Evolutionary conservation across 495 filamentous ascomycete genomes (phyloP), one percentile per base, ranked within the genome.

Genomic region (Cercophora scortea): DNA sequence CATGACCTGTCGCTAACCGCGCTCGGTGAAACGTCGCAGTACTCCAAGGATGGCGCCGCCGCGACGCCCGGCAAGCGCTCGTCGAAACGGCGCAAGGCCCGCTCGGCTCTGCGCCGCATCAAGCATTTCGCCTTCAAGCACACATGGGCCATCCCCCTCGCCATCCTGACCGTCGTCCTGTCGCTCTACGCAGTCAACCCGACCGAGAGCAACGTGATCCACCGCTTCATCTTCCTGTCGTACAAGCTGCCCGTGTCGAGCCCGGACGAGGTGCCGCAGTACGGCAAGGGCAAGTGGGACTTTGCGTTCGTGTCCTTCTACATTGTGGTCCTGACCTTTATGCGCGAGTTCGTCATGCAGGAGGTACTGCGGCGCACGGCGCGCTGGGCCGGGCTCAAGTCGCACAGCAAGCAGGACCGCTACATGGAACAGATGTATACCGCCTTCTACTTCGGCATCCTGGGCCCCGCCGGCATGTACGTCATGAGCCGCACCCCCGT

Each of bases 351-450:
- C 69, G 73, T 95, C 64, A 96, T 97, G 92, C 92, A 96, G 74
- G 87, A 88, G 57, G 52, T 95, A 44, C 80, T 97, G 50, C 87
- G 88, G 6, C 93, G 89, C 0, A 67, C 89, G 58, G 91, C 90
- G 4, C 71, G 81, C 25, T 75, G 73, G 52, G 81, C 71, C 46
- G 89, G 90, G 4, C 82, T 98, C 58, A 79, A 71, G 42, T 81
- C 79, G 45, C 80, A 84, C 33, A 81, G 79, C 42, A 98, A 96
- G 73, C 88, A 91, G 48, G 78, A 87, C 9, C 84, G 93, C 13
- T 97, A 95, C 77, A 94, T 96, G 89, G 93, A 98, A 69, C 93
- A 98, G 70, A 80, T 87, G 58, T 98, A 98, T 73, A 96, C 92
- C 2, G 93, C 90, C n/a, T 75, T 96, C 33, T 98, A 98, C 74